These are phyloP conservation scores for Thalassiosira mediterranea DNA, from an alignment of 352 stramenopile species.

Conservation along the genomic window DNA sequence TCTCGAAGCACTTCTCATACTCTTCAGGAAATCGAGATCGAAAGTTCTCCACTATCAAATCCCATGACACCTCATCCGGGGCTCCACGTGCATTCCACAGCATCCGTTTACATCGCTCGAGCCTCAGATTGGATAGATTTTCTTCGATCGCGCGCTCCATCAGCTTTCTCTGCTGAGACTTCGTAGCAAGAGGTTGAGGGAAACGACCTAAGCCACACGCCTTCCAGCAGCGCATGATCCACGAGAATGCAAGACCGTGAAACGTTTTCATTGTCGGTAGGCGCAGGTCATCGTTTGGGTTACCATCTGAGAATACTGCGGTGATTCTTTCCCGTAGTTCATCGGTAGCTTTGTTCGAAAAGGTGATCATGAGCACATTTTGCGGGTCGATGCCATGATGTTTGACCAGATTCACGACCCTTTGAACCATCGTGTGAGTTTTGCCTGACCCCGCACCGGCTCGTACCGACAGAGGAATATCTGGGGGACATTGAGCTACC, in stretches of 20 bases:
- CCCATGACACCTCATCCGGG: no score
- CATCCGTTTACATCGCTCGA: not conserved
- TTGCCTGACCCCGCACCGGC: constrained; percentile 50
- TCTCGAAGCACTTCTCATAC: no score
- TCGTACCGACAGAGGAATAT: constrained; percentile 21
- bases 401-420: constrained; percentile 19
- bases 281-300: not conserved
- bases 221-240: constrained; percentile 33
- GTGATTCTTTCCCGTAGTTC: constrained; percentile 34
- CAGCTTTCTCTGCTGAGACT: constrained; percentile 8
- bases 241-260: constrained; percentile 34
- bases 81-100: no score
- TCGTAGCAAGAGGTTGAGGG: constrained; percentile 24
- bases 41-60: no score
- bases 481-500: constrained; percentile 10
- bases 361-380: constrained; percentile 45
- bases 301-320: constrained; percentile 4
- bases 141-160: constrained; percentile 33
- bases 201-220: constrained; percentile 12
- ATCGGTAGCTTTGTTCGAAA: constrained; percentile 35
- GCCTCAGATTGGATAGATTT: constrained; percentile 15
- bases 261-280: constrained; percentile 47
- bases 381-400: constrained; percentile 11
- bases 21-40: no score
- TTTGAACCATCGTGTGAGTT: constrained; percentile 44